phyloP scores from a whole-genome alignment of 2,329 filamentous ascomycete species.

The Xylaria sp. region DNA sequence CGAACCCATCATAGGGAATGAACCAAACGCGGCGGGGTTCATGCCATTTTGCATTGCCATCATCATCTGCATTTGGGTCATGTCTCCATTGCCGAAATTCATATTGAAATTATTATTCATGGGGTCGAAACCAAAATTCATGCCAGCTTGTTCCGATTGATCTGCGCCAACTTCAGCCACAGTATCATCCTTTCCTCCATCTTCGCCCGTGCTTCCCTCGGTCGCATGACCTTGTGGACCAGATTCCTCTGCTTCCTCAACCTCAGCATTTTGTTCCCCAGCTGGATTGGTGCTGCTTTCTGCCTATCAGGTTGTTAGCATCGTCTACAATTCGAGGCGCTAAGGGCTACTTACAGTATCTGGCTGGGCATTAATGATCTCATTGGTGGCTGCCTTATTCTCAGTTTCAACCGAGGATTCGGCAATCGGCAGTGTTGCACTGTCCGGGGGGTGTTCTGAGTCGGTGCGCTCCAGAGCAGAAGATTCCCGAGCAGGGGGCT shows the following conservation, averaged over 20 bases:
- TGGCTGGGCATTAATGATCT: constrained; percentile 8
- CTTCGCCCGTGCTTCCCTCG: constrained; percentile 31
- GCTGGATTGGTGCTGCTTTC: constrained; percentile 25
- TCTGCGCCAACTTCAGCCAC: constrained; percentile 49
- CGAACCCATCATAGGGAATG: constrained; percentile 86
- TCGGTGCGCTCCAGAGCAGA: constrained; percentile 24
- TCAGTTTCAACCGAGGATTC: constrained; percentile 25
- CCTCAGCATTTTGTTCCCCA: constrained; percentile 35
- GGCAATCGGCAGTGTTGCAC: constrained; percentile 9
- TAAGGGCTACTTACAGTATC: constrained; percentile 27
- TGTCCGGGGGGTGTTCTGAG: constrained; percentile 33
- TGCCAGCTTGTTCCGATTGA: constrained; percentile 47
- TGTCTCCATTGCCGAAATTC: constrained; percentile 72
- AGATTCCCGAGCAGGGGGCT: constrained; percentile 39
- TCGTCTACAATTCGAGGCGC: background rate
- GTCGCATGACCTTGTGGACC: constrained; percentile 32
- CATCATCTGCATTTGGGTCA: constrained; percentile 84
- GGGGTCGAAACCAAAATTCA: constrained; percentile 51
- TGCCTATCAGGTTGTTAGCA: constrained; percentile 31
- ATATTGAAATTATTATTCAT: constrained; percentile 66
- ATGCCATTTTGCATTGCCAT: constrained; percentile 80
- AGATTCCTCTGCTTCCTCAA: constrained; percentile 35
- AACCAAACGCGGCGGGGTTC: constrained; percentile 64
- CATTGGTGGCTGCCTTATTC: constrained; percentile 14
- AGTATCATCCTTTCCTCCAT: constrained; percentile 47